Evolutionary conservation across 139 green algal genomes (phyloP).

Genomic region (Microglena sp.): DNA sequence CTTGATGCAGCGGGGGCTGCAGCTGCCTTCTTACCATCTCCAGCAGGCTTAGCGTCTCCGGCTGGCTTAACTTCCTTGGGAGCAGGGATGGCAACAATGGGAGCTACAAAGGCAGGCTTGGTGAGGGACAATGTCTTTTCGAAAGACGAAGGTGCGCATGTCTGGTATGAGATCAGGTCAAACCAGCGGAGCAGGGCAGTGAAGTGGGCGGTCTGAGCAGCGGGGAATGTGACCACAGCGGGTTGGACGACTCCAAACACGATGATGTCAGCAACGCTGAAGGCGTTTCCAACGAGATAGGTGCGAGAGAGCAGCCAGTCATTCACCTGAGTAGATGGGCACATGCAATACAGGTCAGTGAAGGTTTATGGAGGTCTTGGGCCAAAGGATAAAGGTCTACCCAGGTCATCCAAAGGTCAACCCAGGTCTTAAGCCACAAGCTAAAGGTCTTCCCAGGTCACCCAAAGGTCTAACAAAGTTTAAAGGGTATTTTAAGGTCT

Average conservation of each 20-base stretch:
- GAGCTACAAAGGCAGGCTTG: conserved; percentile 26
- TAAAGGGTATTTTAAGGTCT: too few relatives aligned
- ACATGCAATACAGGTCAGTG: background rate
- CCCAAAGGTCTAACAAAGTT: too few relatives aligned
- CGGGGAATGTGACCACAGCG: conserved; percentile 40
- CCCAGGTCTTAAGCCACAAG: too few relatives aligned
- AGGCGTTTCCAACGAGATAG: conserved; percentile 19
- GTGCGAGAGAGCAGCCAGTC: conserved; percentile 20
- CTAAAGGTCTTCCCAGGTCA: too few relatives aligned
- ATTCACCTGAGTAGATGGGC: conserved; percentile 19
- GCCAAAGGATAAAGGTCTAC: too few relatives aligned
- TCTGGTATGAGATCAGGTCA: conserved; percentile 27
- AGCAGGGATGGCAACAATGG: background rate
- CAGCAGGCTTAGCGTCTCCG: too few relatives aligned
- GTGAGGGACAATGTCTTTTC: conserved; percentile 12
- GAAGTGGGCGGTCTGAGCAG: conserved; percentile 58
- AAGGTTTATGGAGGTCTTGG: too few relatives aligned
- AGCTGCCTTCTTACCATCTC: conserved; percentile 5
- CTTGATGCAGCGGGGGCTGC: background rate
- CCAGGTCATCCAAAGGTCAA: too few relatives aligned
- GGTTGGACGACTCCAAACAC: conserved; percentile 33
- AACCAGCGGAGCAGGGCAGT: conserved; percentile 59
- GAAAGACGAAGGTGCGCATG: conserved; percentile 3
- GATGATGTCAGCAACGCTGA: conserved; percentile 41
- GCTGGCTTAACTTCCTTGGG: background rate